A percentile compares a stretch with the other conserved stretches of the same genome.
Conservation (phyloP, 495 filamentous ascomycete genomes). For the Aspergillus funiculosus region DNA sequence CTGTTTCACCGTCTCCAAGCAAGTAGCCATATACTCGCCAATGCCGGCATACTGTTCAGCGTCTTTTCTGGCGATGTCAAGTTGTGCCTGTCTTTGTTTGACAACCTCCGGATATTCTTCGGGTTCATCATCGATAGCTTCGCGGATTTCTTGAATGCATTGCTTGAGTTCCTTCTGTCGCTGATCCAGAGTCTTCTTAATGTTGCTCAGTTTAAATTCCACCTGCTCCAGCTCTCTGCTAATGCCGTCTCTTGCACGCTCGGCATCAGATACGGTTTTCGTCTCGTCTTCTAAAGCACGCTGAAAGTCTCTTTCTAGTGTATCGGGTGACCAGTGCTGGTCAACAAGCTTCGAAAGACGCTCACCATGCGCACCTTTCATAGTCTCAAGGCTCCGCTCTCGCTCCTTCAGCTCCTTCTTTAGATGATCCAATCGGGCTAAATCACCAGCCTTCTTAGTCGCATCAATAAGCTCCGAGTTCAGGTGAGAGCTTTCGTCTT, state of each 20-base stretch:
- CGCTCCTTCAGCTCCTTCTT: conserved; percentile 70
- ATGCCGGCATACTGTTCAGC: conserved; percentile 55
- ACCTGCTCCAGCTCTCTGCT: conserved; percentile 70
- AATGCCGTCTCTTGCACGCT: conserved; percentile 60
- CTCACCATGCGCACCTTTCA: conserved; percentile 66
- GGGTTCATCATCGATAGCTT: conserved; percentile 50
- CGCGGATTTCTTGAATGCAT: conserved; percentile 46
- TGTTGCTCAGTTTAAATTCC: conserved; percentile 67
- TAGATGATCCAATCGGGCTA: conserved; percentile 71
- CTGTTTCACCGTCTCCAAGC: conserved; percentile 51
- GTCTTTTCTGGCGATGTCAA: conserved; percentile 58
- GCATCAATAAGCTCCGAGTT: conserved; percentile 72
- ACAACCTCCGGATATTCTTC: conserved; percentile 49
- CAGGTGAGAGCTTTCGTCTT: conserved; percentile 61
- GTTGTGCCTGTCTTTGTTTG: conserved; percentile 51
- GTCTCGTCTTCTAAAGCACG: conserved; percentile 51
- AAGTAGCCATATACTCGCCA: conserved; percentile 57
- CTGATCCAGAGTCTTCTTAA: conserved; percentile 54
- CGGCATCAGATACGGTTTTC: conserved; percentile 50
- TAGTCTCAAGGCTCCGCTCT: conserved; percentile 64
- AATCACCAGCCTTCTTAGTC: conserved; percentile 67
- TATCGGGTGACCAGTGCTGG: conserved; percentile 59
- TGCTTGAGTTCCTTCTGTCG: conserved; percentile 58
- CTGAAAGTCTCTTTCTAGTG: conserved; percentile 68
- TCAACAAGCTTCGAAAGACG: conserved; percentile 60